Evolutionary conservation across 2,329 filamentous ascomycete genomes (phyloP).

Genomic region (Pseudogymnoascus sp.): DNA sequence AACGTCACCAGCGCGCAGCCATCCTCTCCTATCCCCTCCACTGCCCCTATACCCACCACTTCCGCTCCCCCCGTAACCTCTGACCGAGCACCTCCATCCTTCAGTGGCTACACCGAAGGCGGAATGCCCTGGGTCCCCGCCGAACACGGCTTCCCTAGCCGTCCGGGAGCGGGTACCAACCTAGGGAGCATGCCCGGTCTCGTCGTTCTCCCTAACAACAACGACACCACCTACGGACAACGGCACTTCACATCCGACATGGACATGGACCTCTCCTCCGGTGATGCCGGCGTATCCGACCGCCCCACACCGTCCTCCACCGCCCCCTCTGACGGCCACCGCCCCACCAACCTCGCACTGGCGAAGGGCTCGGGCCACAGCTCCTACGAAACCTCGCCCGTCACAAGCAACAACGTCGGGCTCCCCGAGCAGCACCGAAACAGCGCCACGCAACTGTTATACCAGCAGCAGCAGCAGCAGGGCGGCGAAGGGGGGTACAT

Average conservation of each 20-base stretch:
- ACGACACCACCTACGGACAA: conserved; percentile 4
- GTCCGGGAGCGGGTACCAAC: background rate
- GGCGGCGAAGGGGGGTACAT: background rate
- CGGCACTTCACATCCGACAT: conserved; percentile 18
- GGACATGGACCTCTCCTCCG: conserved; percentile 42
- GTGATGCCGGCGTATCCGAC: conserved; percentile 39
- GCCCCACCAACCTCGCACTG: background rate
- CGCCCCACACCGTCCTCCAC: conserved; percentile 54
- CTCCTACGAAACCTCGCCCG: conserved; percentile 46
- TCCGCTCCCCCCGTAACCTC: background rate
- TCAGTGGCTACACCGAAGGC: background rate
- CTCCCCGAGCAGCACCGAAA: background rate
- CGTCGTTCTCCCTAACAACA: background rate
- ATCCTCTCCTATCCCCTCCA: background rate
- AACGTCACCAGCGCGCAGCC: conserved; percentile 30
- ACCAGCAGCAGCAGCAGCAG: conserved; percentile 6
- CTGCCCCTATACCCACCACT: conserved; percentile 17
- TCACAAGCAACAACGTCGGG: conserved; percentile 20
- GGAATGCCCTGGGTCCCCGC: background rate
- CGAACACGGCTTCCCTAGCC: background rate
- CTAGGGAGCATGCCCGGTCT: background rate
- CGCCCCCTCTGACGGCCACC: conserved; percentile 35
- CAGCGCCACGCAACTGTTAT: background rate
- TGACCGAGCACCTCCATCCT: background rate
- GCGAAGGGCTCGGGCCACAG: conserved; percentile 24